These are phyloP conservation scores for Opeltia flavorubescens DNA, from an alignment of 495 filamentous ascomycete species.

Conservation along the genomic window DNA sequence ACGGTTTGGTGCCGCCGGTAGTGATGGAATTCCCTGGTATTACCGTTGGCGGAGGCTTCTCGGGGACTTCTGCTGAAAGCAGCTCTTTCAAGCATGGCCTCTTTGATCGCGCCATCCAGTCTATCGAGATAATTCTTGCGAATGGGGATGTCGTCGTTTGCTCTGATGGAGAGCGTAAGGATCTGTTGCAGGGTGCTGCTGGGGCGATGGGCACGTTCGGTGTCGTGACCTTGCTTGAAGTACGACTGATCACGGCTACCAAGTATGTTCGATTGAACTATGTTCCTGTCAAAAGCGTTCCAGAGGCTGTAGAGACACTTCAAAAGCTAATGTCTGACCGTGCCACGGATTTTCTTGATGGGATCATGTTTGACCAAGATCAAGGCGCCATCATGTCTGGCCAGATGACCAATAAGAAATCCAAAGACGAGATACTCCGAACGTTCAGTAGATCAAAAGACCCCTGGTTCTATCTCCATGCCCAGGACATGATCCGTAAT, in stretches of 20 bases:
- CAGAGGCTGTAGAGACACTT: constrained; percentile 27
- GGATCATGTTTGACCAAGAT: constrained; percentile 31
- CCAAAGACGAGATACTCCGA: constrained; percentile 11
- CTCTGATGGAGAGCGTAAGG: constrained; percentile 24
- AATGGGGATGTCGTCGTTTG: constrained; percentile 34
- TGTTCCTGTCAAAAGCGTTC: constrained; percentile 24
- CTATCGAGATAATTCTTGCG: constrained; percentile 38
- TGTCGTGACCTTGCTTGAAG: constrained; percentile 37
- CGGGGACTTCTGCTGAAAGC: constrained; percentile 41
- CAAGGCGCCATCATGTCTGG: constrained; percentile 36
- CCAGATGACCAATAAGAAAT: constrained; percentile 22
- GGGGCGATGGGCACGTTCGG: constrained; percentile 39
- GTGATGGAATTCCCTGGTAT: constrained; percentile 48
- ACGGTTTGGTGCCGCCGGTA: constrained; percentile 35
- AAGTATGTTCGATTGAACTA: constrained; percentile 38
- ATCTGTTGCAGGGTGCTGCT: constrained; percentile 40
- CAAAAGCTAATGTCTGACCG: constrained; percentile 18
- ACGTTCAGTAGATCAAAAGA: constrained; percentile 35
- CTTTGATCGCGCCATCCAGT: constrained; percentile 37
- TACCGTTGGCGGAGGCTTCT: constrained; percentile 41
- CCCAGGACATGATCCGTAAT: constrained; percentile 9
- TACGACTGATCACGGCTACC: constrained; percentile 33
- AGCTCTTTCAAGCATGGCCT: constrained; percentile 42
- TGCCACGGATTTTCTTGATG: constrained; percentile 40
- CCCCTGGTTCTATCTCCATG: constrained; percentile 48